These are phyloP conservation scores for Rhizopogon hawkerae DNA, from an alignment of 1,284 basidiomycete genomes.

Conservation along the genomic window DNA sequence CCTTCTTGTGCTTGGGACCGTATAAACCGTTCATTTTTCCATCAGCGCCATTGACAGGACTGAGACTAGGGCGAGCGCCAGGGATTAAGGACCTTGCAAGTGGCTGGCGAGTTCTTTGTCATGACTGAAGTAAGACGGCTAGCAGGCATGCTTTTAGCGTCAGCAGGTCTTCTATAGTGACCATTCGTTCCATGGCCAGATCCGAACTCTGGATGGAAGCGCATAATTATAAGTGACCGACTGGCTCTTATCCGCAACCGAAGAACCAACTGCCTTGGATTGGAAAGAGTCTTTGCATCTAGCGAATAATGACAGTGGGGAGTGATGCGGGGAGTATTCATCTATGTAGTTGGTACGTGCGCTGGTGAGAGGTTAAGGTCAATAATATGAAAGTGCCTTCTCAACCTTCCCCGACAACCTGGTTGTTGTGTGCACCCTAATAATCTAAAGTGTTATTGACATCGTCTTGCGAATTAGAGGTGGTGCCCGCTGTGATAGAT, in stretches of 20 bases:
- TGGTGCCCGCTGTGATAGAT: too few species aligned
- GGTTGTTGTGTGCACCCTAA: too few species aligned
- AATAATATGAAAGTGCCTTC: too few species aligned
- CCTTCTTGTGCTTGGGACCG: conserved; percentile 87
- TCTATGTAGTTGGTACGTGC: too few species aligned
- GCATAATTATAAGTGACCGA: conserved; percentile 84
- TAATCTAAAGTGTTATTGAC: too few species aligned
- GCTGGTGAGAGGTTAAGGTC: too few species aligned
- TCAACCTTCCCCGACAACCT: too few species aligned
- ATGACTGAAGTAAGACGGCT: conserved; percentile 38
- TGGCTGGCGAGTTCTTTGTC: conserved; percentile 73
- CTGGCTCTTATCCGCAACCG: conserved; percentile 66
- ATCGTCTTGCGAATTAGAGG: too few species aligned
- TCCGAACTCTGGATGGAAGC: conserved; percentile 25
- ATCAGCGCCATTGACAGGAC: conserved; percentile 45
- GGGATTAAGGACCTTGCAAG: conserved; percentile 49
- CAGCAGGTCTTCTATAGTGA: conserved; percentile 54
- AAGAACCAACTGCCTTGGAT: conserved; percentile 58
- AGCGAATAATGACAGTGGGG: conserved; percentile 33
- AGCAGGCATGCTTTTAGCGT: conserved; percentile 82
- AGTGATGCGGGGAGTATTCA: too few species aligned
- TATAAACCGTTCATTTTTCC: conserved; percentile 82
- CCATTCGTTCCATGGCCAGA: conserved; percentile 30
- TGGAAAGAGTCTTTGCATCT: conserved; percentile 53
- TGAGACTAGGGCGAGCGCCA: conserved; percentile 22